Evolutionary conservation across 2,329 filamentous ascomycete genomes (phyloP).

Genomic region (Fusarium ramigenum): DNA sequence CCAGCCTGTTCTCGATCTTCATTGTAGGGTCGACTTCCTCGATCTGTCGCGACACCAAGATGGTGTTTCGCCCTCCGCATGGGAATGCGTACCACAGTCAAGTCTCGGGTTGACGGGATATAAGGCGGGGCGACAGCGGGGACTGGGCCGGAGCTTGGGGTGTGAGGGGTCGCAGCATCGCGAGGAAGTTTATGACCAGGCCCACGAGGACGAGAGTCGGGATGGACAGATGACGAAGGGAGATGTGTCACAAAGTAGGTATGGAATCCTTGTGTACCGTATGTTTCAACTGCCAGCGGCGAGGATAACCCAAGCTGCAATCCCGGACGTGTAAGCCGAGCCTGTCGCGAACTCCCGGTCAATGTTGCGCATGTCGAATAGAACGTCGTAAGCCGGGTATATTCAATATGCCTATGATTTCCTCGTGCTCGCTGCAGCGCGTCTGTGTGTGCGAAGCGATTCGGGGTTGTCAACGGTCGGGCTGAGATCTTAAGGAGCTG

Average conservation of each 20-base stretch:
- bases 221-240: constrained; percentile 90
- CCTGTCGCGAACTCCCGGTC: constrained; percentile 16
- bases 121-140: constrained; percentile 69
- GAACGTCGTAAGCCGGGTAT: not conserved
- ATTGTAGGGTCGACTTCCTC: constrained; percentile 88
- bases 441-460: not conserved
- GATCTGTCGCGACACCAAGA: constrained; percentile 81
- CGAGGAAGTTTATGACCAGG: constrained; percentile 88
- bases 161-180: constrained; percentile 83
- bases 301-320: constrained; percentile 1
- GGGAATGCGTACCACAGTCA: constrained; percentile 95
- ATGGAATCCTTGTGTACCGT: constrained; percentile 72
- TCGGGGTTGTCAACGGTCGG: constrained; percentile 14
- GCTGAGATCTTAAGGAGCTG: constrained; percentile 31
- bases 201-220: constrained; percentile 75
- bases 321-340: constrained; percentile 16
- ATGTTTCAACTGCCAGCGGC: constrained; percentile 11
- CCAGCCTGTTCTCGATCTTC: constrained; percentile 96
- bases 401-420: not conserved
- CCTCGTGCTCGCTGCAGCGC: constrained; percentile 3
- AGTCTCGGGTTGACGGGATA: constrained; percentile 70
- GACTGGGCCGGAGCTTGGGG: constrained; percentile 60
- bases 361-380: constrained; percentile 13
- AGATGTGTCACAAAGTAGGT: constrained; percentile 98
- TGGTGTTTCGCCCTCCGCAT: constrained; percentile 95